Conservation (phyloP, 495 filamentous ascomycete species). For the Daldinia childiae region DNA sequence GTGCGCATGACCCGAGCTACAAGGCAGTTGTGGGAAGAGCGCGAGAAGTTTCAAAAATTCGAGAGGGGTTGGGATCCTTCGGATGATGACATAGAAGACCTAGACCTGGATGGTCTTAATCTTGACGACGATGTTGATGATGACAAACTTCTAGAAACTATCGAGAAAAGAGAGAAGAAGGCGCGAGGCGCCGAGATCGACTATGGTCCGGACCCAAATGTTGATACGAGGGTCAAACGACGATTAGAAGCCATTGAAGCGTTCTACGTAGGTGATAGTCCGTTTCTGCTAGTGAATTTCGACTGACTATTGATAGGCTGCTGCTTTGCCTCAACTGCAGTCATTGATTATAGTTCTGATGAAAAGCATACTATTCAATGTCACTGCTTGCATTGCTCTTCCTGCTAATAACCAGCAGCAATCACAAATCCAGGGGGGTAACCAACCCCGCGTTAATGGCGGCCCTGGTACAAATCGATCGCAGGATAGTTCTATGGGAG, state of each 20-base stretch:
- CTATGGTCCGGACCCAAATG: constrained; percentile 62
- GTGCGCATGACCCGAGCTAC: constrained; percentile 91
- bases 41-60: constrained; percentile 88
- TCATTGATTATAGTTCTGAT: constrained; percentile 93
- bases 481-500: constrained; percentile 45
- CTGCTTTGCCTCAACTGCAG: constrained; percentile 84
- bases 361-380: constrained; percentile 84
- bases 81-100: constrained; percentile 59
- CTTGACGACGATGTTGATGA: constrained; percentile 55
- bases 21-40: constrained; percentile 92
- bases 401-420: constrained; percentile 49
- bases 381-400: constrained; percentile 66
- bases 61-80: constrained; percentile 83
- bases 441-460: constrained; percentile 50
- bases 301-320: constrained; percentile 60
- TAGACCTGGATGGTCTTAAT: constrained; percentile 60
- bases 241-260: constrained; percentile 77
- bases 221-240: constrained; percentile 65
- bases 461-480: constrained; percentile 43
- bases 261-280: constrained; percentile 78
- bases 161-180: constrained; percentile 47
- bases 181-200: constrained; percentile 50
- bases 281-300: constrained; percentile 7
- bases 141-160: constrained; percentile 45
- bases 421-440: constrained; percentile 40